Base-by-base conservation (phyloP, 352 stramenopile genomes). In the Globisporangium parvum region DNA sequence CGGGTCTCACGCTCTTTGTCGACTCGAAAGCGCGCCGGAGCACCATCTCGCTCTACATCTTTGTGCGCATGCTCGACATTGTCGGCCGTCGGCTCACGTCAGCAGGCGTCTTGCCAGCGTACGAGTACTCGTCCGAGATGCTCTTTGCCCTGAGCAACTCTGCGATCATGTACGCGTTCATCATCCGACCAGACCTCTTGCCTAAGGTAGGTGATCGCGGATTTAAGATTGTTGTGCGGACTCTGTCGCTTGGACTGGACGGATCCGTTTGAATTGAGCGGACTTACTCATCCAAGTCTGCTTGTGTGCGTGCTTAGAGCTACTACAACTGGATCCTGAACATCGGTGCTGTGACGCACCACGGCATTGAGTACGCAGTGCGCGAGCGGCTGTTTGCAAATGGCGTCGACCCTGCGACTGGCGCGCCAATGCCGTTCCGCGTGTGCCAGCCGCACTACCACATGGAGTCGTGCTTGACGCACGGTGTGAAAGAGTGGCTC, bases 321-420 rank as follows among this genome's bases (percentile, higher is more conserved):
- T 94, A 94, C 56, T 91, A 93, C 68, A 79, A 89, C 37, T 93
- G 84, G 79, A 91, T 95, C 57, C 72, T 85, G 24, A 70, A 74
- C 17, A 84, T 88, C 49, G 83, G 82, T 2, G 73, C 60, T 31
- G 73, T 95, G 23, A 93, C 72, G 23, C 73, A 92, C 58, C 62
- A 91, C 51, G 85, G 82, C 1, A 51, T 91, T 20, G 77, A 91
- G 47, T 87, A 87, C 62, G 77, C 77, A 23, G 51, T 91, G 9
- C 78, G 85, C 49, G 69, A 85, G 40, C 70, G 73, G 0, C 74
- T 82, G 58, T 26, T 47, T 47, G 41, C 41, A 15, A 71, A 69
- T 48, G 75, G 72, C 42, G 66, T 85, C 15, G 48, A 80, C 12
- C 74, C 87, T 31, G 52, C 54, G 0, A 51, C 59, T 17, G 76